Evolutionary conservation across 2,329 filamentous ascomycete genomes (phyloP), one percentile per base, ranked within the genome.

Genomic region (Ambrosiella cleistominuta): DNA sequence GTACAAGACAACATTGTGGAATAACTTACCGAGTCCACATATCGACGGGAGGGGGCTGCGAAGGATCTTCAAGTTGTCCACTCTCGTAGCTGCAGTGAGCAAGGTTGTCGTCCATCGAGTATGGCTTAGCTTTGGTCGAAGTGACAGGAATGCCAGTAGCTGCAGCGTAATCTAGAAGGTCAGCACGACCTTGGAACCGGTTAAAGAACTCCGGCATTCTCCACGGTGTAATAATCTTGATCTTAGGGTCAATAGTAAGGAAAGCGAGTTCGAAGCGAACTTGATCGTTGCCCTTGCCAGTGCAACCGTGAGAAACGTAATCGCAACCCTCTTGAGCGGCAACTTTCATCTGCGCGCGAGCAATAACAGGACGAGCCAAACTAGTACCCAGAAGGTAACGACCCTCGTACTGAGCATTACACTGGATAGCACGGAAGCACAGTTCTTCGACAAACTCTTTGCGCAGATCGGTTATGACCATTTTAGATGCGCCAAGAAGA

Each of bases 31-130:
- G 59, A 64, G 76, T 87, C 85, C 85, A 88, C 75, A 88, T 81
- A 65, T 86, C 80, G 63, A 78, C 73, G 17, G 83, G 82, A 47
- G 83, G 76, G 60, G 78, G 77, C 61, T 74, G 70, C 63, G 75
- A 66, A n/a, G 74, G 71, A 59, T 77, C 75, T 68, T 85, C 82
- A 51, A 85, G 74, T 62, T 83, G 83, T 67, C 86, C 86, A 56
- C 83, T 83, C 74, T 94, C 88, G 70, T 93, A 94, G 61, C 73
- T 78, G 75, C 82, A 87, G 71, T 91, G 86, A 7, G 82, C 84
- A 65, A 87, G 66, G 72, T 88, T 86, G 70, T 83, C 81, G 57
- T 73, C 73, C 76, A 79, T 72, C 57, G 71, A 76, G 79, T 80
- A 86, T 52, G 82, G 82, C 71, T 83, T 82, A 67, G 80, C 79